phyloP scores from a whole-genome alignment of 192 early-diverging fungal genomes.

The Mortierella hygrophila region DNA sequence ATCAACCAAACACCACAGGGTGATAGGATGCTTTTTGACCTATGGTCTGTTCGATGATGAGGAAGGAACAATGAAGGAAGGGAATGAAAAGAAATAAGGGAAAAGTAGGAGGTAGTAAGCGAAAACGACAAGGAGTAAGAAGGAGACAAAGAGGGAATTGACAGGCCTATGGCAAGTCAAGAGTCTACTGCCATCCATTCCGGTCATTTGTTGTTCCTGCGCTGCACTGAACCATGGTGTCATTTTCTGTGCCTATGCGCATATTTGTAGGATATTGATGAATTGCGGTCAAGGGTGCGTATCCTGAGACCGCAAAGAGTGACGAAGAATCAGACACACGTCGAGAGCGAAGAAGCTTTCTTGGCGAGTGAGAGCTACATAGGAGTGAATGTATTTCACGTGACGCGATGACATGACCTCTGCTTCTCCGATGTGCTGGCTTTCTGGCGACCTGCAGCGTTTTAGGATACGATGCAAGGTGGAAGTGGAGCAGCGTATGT shows the following conservation, averaged over 20 bases:
- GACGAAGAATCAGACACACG: not conserved
- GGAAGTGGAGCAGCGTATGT: too few species aligned
- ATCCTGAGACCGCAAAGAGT: not conserved
- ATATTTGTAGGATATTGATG: not conserved
- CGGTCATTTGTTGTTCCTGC: not conserved
- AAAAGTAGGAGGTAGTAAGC: not conserved
- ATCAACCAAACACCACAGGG: not conserved
- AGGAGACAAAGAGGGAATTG: not conserved
- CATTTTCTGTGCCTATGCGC: not conserved
- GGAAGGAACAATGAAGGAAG: not conserved
- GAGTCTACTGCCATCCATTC: not conserved
- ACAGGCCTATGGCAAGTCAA: not conserved
- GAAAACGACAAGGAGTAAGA: not conserved
- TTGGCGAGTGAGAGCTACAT: not conserved
- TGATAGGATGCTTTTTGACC: not conserved
- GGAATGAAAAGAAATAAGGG: not conserved
- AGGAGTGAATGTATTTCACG: not conserved
- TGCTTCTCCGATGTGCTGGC: not conserved
- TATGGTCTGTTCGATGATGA: not conserved
- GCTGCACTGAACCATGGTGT: not conserved
- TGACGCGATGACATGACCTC: conserved; percentile 5
- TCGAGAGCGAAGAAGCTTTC: not conserved
- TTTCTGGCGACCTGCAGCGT: too few species aligned
- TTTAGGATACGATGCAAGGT: too few species aligned
- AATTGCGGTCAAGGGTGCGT: not conserved